Evolutionary conservation across 768 basidiomycete species (phyloP), one percentile per base, ranked within the genome.

Genomic region (Lenzites betulinus): DNA sequence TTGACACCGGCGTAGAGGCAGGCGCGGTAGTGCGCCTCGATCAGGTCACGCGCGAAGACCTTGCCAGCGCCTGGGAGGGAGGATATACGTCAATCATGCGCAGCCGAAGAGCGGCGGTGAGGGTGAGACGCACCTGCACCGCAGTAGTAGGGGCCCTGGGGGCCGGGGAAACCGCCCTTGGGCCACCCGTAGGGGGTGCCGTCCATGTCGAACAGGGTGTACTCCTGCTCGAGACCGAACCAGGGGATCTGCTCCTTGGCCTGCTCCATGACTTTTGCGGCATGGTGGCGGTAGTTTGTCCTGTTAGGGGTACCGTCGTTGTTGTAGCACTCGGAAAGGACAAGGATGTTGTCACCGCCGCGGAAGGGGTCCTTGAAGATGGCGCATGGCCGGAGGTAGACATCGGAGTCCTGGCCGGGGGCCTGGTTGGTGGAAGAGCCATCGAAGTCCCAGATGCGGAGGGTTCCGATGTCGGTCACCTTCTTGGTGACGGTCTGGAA

Each of bases 281-380:
- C 90, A 69, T 92, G 86, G 74, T 96, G 90, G 65, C 97, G 93
- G 83, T 85, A 85, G 84, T 99, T 99, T 74, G 93, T 95, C 75
- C 83, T 85, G 83, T 98, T 98, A 59, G 96, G 95, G 36, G 95
- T 97, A 62, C 97, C 97, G 67, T 99, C 97, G 79, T 86, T 97
- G 88, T 97, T 97, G 87, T 96, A 98, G 71, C 91, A 93, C 77
- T 95, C 95, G 51, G 95, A 94, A 49, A 98, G 89, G 68, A 98
- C 95, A 60, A 98, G 85, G 70, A 98, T 97, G 81, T 97, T 98
- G 81, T 95, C 89, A 58, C 96, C 96, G 51, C 95, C 92, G 64
- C 97, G 94, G 94, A 98, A 99, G 55, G 97, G 97, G 73, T 99
- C 97, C 70, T 91, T 95, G 89, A 97, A 99, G 80, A 95, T 94